A percentile compares a stretch with the other conserved stretches of the same genome.
phyloP scores from a whole-genome alignment of 1,284 basidiomycete genomes.

The Caloboletus firmus region DNA sequence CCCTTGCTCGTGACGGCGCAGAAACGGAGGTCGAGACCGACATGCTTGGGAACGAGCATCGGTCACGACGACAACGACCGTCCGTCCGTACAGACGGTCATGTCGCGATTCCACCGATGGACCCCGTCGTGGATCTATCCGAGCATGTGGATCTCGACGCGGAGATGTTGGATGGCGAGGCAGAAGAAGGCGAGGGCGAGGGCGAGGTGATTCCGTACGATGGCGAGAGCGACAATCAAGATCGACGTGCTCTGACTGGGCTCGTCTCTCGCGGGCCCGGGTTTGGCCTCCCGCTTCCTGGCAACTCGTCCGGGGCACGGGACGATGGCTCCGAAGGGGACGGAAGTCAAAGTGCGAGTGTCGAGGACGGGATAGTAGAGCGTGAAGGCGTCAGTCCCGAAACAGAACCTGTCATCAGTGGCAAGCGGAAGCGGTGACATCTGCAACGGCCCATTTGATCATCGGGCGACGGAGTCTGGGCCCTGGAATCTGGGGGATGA shows the following conservation, averaged over 20 bases:
- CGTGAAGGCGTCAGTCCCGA: slow-evolving; percentile 4
- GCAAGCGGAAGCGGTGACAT: slow-evolving; percentile 46
- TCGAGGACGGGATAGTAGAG: slow-evolving; percentile 17
- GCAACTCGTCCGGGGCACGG: slow-evolving; percentile 12
- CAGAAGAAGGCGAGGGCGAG: slow-evolving; percentile 9
- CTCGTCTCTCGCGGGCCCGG: slow-evolving; percentile 15
- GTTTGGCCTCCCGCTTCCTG: slow-evolving; percentile 20
- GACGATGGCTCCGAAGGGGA: slow-evolving; percentile 32
- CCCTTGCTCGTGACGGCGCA: slow-evolving; percentile 40
- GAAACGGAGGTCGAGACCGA: slow-evolving; percentile 62
- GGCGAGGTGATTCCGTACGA: slow-evolving; percentile 3
- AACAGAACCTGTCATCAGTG: slow-evolving; percentile 37
- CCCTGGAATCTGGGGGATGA: background rate
- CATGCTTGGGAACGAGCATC: slow-evolving; percentile 13
- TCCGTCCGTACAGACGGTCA: slow-evolving; percentile 33
- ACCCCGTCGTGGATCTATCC: slow-evolving; percentile 14
- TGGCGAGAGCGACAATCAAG: slow-evolving; percentile 10
- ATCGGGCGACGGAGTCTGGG: background rate
- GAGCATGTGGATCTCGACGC: slow-evolving; percentile 24
- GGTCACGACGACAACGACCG: slow-evolving; percentile 19
- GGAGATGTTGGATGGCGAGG: slow-evolving; percentile 30
- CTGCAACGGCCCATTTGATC: background rate
- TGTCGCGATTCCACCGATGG: slow-evolving; percentile 12
- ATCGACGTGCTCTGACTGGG: background rate
- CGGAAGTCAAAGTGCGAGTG: slow-evolving; percentile 27